Conservation (phyloP, 176 grass and related monocot genomes). For the Pharus latifolius region DNA sequence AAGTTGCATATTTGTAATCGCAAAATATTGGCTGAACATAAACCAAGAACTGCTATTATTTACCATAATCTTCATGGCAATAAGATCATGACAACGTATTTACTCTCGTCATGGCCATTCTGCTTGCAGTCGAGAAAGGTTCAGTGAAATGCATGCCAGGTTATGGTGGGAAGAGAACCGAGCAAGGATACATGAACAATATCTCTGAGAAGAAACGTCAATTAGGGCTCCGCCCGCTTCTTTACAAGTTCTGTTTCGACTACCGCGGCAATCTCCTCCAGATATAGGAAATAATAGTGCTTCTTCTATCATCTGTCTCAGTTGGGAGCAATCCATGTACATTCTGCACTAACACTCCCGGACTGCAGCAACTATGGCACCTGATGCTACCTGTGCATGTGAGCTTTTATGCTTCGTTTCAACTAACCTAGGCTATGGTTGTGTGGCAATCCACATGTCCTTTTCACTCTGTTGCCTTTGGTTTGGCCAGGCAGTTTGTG, state of each 20-base stretch:
- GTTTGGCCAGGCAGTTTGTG: slow-evolving; percentile 9
- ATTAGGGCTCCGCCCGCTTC: not conserved
- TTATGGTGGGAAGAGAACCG: slow-evolving; percentile 97
- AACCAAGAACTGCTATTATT: not conserved
- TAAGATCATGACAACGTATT: not conserved
- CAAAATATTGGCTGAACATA: too few relatives aligned
- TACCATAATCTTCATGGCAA: not conserved
- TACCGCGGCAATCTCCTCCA: too few relatives aligned
- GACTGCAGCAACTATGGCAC: not conserved
- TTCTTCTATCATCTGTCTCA: too few relatives aligned
- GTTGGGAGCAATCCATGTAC: slow-evolving; percentile 25
- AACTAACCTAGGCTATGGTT: slow-evolving; percentile 1
- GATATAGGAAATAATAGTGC: too few relatives aligned
- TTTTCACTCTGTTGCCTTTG: not conserved
- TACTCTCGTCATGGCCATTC: not conserved
- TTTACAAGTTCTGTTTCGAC: too few relatives aligned
- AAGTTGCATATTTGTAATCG: too few relatives aligned
- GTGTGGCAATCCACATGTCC: not conserved
- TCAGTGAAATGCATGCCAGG: slow-evolving; percentile 87
- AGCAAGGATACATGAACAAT: slow-evolving; percentile 83
- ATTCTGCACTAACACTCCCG: slow-evolving; percentile 22
- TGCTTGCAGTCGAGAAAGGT: slow-evolving; percentile 76
- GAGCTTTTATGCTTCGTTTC: not conserved
- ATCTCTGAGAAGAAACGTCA: slow-evolving; percentile 44
- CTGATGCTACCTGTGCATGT: not conserved